phyloP scores from a whole-genome alignment of 345 rosid genomes.

The Citrus unshiu region DNA sequence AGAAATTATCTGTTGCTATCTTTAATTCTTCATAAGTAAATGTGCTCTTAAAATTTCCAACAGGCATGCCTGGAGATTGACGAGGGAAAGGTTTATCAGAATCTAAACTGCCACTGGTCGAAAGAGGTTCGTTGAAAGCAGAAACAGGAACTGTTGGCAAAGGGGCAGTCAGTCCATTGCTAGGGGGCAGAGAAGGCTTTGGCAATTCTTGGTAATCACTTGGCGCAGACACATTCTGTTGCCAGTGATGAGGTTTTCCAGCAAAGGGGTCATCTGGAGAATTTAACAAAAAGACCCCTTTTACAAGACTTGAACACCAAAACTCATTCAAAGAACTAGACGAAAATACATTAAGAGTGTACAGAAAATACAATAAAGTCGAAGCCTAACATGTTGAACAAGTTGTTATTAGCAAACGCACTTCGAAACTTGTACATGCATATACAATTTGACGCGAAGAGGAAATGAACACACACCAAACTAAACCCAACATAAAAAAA shows the following conservation, averaged over 20 bases:
- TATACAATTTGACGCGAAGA: neutral
- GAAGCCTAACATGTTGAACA: neutral
- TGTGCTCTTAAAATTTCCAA: constrained; percentile 44
- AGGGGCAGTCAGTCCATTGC: constrained; percentile 5
- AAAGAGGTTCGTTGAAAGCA: constrained; percentile 19
- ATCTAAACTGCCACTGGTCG: constrained; percentile 33
- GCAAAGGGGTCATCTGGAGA: constrained; percentile 26
- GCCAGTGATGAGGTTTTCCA: constrained; percentile 28
- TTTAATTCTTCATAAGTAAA: constrained; percentile 53
- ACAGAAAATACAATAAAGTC: neutral
- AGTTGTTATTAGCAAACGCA: neutral
- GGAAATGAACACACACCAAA: neutral
- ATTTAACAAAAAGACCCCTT: neutral
- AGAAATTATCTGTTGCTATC: constrained; percentile 51
- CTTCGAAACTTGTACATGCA: too few relatives aligned
- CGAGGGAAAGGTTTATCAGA: constrained; percentile 32
- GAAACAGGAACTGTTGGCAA: constrained; percentile 4
- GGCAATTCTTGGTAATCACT: constrained; percentile 20
- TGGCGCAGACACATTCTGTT: constrained; percentile 27
- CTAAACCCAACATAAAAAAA: neutral
- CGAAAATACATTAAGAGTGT: neutral
- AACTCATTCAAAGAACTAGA: neutral
- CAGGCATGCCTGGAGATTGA: constrained; percentile 32
- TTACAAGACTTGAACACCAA: neutral
- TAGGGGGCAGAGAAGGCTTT: constrained; percentile 30